These are phyloP conservation scores for Trichosporon sp. DNA, from an alignment of 1,284 basidiomycete genomes.

Conservation along the genomic window DNA sequence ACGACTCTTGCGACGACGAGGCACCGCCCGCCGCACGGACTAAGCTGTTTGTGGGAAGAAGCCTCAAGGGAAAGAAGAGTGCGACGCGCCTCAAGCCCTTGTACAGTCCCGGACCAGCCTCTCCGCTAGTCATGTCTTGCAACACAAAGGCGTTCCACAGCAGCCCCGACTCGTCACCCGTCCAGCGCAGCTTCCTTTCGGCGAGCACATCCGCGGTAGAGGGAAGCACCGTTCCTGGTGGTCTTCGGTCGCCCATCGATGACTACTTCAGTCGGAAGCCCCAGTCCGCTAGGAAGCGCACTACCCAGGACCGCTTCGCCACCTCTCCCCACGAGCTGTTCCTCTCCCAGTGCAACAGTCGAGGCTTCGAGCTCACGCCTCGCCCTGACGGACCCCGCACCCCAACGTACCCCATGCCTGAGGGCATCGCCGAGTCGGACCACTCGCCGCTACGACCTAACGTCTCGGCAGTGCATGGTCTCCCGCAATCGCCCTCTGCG, in stretches of 20 bases:
- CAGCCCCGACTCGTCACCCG: conserved; percentile 1
- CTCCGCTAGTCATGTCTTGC: not conserved
- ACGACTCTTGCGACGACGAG: conserved; percentile 24
- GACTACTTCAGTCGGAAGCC: not conserved
- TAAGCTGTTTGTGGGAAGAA: not conserved
- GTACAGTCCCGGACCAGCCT: conserved; percentile 9
- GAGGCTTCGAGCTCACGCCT: not conserved
- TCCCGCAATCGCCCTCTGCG: conserved; percentile 1
- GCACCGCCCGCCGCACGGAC: conserved; percentile 1
- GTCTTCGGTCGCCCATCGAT: not conserved
- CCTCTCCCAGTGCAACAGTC: not conserved
- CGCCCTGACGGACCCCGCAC: not conserved
- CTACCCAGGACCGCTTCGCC: not conserved
- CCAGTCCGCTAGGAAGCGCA: not conserved
- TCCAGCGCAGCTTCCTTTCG: not conserved
- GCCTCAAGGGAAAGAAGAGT: not conserved
- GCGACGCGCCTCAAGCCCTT: conserved; percentile 24
- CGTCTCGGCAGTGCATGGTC: not conserved
- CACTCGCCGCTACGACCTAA: not conserved
- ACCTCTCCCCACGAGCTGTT: not conserved
- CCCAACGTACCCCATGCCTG: not conserved
- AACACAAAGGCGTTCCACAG: not conserved
- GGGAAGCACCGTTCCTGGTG: not conserved
- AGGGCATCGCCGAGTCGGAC: not conserved
- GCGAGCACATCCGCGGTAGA: not conserved